Percentiles rank a stretch among this genome's conserved stretches.
Evolutionary conservation across 257 asterid genomes (phyloP).

Genomic region (Solanum tacnaense): DNA sequence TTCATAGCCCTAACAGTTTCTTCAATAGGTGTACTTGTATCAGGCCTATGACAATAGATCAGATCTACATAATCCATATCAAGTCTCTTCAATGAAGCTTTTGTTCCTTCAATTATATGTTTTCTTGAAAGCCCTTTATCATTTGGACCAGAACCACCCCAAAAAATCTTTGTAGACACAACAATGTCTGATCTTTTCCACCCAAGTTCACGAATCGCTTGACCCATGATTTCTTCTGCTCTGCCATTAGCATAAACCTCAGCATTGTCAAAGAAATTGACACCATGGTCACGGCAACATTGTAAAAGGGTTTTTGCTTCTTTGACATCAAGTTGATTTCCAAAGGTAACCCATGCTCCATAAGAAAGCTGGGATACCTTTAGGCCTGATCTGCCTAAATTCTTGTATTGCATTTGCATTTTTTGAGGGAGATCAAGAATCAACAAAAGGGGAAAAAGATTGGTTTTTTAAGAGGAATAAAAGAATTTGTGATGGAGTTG

Average conservation of each 20-base stretch:
- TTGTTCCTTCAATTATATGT: slow-evolving; percentile 84
- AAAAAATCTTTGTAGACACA: slow-evolving; percentile 87
- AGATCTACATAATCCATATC: slow-evolving; percentile 92
- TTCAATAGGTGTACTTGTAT: slow-evolving; percentile 70
- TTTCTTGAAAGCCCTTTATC: slow-evolving; percentile 91
- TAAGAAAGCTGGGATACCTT: slow-evolving; percentile 84
- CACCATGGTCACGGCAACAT: slow-evolving; percentile 87
- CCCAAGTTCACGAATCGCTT: slow-evolving; percentile 88
- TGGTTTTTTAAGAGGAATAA: neutral
- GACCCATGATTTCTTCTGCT: slow-evolving; percentile 98
- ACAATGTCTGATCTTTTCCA: slow-evolving; percentile 93
- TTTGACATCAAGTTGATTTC: slow-evolving; percentile 89
- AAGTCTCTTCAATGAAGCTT: slow-evolving; percentile 57
- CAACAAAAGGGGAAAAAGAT: neutral
- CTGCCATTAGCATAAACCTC: slow-evolving; percentile 98
- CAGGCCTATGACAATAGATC: slow-evolving; percentile 82
- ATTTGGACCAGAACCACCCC: slow-evolving; percentile 98
- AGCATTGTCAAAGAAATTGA: slow-evolving; percentile 92
- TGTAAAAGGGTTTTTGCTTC: slow-evolving; percentile 92
- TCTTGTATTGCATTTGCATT: slow-evolving; percentile 70
- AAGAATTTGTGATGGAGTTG: neutral
- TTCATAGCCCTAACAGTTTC: slow-evolving; percentile 98
- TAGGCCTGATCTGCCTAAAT: slow-evolving; percentile 90
- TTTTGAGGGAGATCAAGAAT: neutral
- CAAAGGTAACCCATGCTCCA: slow-evolving; percentile 98